phyloP scores from a whole-genome alignment of 2,329 filamentous ascomycete species.

The Calonectria naviculata region DNA sequence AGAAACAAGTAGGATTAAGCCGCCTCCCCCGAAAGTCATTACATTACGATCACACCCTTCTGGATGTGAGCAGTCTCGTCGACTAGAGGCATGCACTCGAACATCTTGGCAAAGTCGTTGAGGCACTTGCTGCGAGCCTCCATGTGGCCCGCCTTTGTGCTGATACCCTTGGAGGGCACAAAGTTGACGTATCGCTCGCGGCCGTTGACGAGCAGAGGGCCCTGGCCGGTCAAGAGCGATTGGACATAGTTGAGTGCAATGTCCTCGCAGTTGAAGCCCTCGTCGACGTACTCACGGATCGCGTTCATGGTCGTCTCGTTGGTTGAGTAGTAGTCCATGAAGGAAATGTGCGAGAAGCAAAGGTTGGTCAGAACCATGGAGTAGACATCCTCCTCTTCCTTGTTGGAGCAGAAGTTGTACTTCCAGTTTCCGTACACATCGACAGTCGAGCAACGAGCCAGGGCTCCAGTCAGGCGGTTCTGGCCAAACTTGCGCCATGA shows the following conservation, averaged over 20 bases:
- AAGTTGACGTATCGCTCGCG: constrained; percentile 46
- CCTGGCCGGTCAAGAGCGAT: constrained; percentile 46
- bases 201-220: constrained; percentile 49
- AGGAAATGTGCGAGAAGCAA: constrained; percentile 50
- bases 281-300: constrained; percentile 50
- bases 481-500: constrained; percentile 52
- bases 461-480: constrained; percentile 47
- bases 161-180: constrained; percentile 46
- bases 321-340: constrained; percentile 52
- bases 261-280: constrained; percentile 54
- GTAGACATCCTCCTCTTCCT: constrained; percentile 42
- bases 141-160: constrained; percentile 45
- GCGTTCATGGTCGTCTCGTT: constrained; percentile 43
- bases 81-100: constrained; percentile 49
- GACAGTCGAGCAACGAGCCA: constrained; percentile 48
- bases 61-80: constrained; percentile 47
- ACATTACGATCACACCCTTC: constrained; percentile 42
- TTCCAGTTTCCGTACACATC: constrained; percentile 40
- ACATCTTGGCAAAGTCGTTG: constrained; percentile 47
- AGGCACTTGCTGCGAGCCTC: constrained; percentile 48
- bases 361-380: constrained; percentile 52
- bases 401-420: constrained; percentile 47
- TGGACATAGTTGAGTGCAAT: constrained; percentile 52
- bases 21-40: neutral
- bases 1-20: neutral